Evolutionary conservation across 2,329 filamentous ascomycete genomes (phyloP).

Genomic region (Saccharata proteae): DNA sequence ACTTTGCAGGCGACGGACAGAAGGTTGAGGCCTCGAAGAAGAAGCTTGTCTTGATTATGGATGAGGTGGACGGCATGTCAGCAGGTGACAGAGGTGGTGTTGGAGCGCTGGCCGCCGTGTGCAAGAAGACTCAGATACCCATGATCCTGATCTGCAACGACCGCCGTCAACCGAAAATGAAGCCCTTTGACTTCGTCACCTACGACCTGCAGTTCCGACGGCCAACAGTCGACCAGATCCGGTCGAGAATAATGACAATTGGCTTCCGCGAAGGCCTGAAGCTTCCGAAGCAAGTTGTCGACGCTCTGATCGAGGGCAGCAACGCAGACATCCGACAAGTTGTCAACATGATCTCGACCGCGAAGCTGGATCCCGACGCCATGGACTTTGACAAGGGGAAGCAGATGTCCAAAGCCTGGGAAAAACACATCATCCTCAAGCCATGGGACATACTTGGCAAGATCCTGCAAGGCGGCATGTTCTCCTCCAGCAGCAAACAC

Average conservation of each 20-base stretch:
- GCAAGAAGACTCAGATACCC: slow-evolving; percentile 88
- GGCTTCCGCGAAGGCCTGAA: slow-evolving; percentile 85
- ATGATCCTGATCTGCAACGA: slow-evolving; percentile 98
- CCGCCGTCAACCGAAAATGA: slow-evolving; percentile 88
- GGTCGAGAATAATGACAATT: slow-evolving; percentile 88
- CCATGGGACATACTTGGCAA: slow-evolving; percentile 97
- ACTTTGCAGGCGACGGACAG: slow-evolving; percentile 75
- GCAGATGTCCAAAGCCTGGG: slow-evolving; percentile 93
- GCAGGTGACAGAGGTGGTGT: slow-evolving; percentile 93
- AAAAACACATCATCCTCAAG: slow-evolving; percentile 93
- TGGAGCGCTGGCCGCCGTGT: slow-evolving; percentile 83
- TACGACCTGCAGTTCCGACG: slow-evolving; percentile 80
- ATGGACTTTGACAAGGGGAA: slow-evolving; percentile 82
- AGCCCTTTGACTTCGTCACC: slow-evolving; percentile 80
- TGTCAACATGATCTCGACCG: slow-evolving; percentile 95
- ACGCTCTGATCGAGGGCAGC: slow-evolving; percentile 88
- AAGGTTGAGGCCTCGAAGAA: slow-evolving; percentile 71
- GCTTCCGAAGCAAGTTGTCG: slow-evolving; percentile 69
- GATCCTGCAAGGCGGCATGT: slow-evolving; percentile 78
- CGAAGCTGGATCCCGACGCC: slow-evolving; percentile 70
- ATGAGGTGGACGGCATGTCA: slow-evolving; percentile 98
- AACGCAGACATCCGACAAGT: slow-evolving; percentile 95
- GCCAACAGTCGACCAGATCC: slow-evolving; percentile 81
- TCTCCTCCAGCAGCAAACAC: slow-evolving; percentile 67
- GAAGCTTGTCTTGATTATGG: slow-evolving; percentile 95